Conservation (phyloP, 2,329 filamentous ascomycete genomes). For the Fusarium poae region DNA sequence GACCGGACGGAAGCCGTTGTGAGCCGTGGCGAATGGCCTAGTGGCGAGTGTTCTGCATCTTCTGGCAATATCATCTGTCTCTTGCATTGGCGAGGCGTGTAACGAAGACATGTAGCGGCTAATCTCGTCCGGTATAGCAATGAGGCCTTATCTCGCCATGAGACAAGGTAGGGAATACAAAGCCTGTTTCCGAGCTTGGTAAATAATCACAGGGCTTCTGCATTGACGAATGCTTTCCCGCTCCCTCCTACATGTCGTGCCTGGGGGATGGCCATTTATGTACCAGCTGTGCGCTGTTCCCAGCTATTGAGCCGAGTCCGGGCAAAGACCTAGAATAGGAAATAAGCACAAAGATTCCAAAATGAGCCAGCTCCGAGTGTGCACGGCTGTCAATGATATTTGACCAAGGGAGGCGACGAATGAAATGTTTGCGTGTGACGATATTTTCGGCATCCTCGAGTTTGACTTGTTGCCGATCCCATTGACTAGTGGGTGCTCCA, state of each 20-base stretch:
- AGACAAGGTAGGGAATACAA: slow-evolving; percentile 4
- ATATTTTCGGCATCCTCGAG: neutral
- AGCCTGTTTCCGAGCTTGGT: slow-evolving; percentile 1
- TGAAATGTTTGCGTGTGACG: slow-evolving; percentile 5
- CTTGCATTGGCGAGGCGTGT: neutral
- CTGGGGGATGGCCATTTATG: slow-evolving; percentile 37
- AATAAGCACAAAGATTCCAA: slow-evolving; percentile 12
- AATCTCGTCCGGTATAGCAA: slow-evolving; percentile 2
- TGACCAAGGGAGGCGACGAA: slow-evolving; percentile 14
- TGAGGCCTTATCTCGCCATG: neutral
- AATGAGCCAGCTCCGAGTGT: slow-evolving; percentile 26
- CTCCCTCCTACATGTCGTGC: slow-evolving; percentile 31
- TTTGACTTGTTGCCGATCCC: slow-evolving; percentile 14
- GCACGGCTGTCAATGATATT: slow-evolving; percentile 24
- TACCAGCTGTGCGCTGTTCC: slow-evolving; percentile 32
- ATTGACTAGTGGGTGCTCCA: slow-evolving; percentile 3
- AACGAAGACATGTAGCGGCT: slow-evolving; percentile 8
- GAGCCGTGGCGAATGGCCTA: slow-evolving; percentile 4
- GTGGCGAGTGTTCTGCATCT: slow-evolving; percentile 1
- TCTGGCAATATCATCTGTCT: slow-evolving; percentile 9
- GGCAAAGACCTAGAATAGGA: slow-evolving; percentile 27
- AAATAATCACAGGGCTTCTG: neutral
- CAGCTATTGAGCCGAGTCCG: slow-evolving; percentile 20
- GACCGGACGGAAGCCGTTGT: slow-evolving; percentile 12
- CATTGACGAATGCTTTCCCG: slow-evolving; percentile 19